Base-by-base conservation (phyloP, 2,329 filamentous ascomycete species). In the Xylariaceae sp. region DNA sequence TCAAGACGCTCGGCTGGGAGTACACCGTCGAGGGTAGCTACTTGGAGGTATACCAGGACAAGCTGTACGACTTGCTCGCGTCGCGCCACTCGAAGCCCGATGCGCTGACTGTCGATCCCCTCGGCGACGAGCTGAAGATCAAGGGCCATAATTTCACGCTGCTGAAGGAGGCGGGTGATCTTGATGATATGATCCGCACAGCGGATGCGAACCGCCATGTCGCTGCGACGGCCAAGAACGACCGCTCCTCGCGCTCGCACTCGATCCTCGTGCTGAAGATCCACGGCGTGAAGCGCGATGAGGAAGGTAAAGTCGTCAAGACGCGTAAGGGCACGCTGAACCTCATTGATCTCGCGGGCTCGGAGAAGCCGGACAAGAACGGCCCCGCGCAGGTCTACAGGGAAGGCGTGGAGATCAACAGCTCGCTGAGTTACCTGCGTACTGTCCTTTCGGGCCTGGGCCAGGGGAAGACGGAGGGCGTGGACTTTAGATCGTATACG, bases 361-460 rank as follows among this genome's bases (percentile, higher is more conserved):
- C 90, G 8, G 94, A 99, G 75, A 93, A 75, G 88, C 95, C 69
- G 0, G 67, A 70, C 62, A 68, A 68, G 72, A 93, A 89, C 52
- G 87, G 90, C 63, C 91, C 88, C 60, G 93, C 93, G 1, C 91
- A 93, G 51, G 83, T 92, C 51, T 85, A 95, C 77, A 90, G 88
- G 75, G 94, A 99, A 77, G 97, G 94, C 1, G 92, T 97, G 69
- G 96, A 90, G 72, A 99, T 99, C 82, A 99, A 99, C 79, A 93
- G 91, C 77, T 94, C 89, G 67, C 78, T 99, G 67, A 92, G 89
- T 69, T 96, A 92, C 68, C 78, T 99, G 2, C 92, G 94, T 4
- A 93, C 97, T 73, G 94, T 99, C 34, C 96, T 99, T 70, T 89
- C 90, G 53, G 92, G 92, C 0, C 82, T 99, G n/a, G 93, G 92